Evolutionary conservation across 2,329 filamentous ascomycete species (phyloP), one percentile per base, ranked within the genome.

Genomic region (Colletotrichum sublineola): DNA sequence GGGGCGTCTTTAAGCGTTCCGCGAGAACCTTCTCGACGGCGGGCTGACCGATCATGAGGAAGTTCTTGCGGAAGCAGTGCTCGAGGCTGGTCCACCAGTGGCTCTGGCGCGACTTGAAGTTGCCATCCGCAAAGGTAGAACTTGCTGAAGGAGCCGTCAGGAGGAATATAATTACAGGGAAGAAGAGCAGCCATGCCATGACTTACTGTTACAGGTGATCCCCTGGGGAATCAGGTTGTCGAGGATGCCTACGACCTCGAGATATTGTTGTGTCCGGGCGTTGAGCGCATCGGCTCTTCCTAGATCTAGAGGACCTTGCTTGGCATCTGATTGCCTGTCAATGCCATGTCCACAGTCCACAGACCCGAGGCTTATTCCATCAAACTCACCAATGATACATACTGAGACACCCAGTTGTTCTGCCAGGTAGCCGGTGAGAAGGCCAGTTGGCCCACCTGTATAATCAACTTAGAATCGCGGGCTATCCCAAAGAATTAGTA

Each of bases 21-120:
- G 77, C 75, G n/a, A 87, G 77, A 0, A 81, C 77, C 5, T 78
- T 75, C 74, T 87, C 85, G 0, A 87, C 80, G 12, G 82, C 82
- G 0, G 85, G 82, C 73, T 87, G 85, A 6, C 85, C 85, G 63
- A 87, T 83, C 85, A 87, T 86, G 56, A 87, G 79, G 31, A 87
- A 86, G 73, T 86, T 86, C 73, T 82, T 85, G 75, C 85, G 84
- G 31, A 83, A 76, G 5, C 81, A 81, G 74, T 86, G 81, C 58
- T 85, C 79, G 5, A 87, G 81, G 18, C 81, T 77, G 12, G 83
- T 82, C 85, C 85, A 86, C 85, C 85, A 87, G 24, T 83, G 77
- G 73, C 81, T 86, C 64, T 86, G 85, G 1, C 84, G 81, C 36
- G 84, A 85, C 58, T 82, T 84, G 77, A 86, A 86, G n/a, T 81